Base-by-base conservation (phyloP, 2,329 filamentous ascomycete genomes). In the Paradendryphiella salina region DNA sequence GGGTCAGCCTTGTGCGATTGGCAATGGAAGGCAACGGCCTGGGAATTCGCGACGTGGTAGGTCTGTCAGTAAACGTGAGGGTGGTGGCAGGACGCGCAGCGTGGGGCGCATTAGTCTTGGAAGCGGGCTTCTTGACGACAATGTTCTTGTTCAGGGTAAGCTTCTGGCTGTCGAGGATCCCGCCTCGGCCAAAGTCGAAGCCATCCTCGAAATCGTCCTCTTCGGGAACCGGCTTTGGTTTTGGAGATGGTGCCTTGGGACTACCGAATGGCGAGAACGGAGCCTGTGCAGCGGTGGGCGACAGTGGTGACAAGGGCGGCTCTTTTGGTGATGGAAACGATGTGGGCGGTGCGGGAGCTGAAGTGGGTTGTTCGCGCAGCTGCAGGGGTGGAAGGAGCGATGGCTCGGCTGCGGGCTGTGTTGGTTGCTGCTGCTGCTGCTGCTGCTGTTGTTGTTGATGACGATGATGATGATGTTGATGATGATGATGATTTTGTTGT, bases 111-210 rank as follows among this genome's bases (percentile, higher is more conserved):
- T 85, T 81, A 45, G 85, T 80, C 55, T 70, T 73, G 29, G 60
- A 36, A 37, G 72, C 72, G 17, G 84, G 78, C 58, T 86, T 83
- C 74, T 95, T 96, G 64, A 95, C 82, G 70, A 93, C 92, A 59
- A 99, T 83, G 70, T 99, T 96, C 57, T 89, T 90, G 71, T 97
- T 94, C 14, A 96, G 78, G 0, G 88, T 93, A 35, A 90, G 80
- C 72, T 93, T 96, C 50, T 82, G 85, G 2, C 87, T 84, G 65
- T 90, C 85, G 65, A 97, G 90, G 13, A 90, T 81, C 58, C 93
- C 88, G 5, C 86, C 90, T 61, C 90, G 85, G 29, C 89, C 91
- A 67, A 97, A 83, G 49, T 97, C 94, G 52, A 99, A 82, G 33
- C 88, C 93, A 20, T 88, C 82, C 46, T 96, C 82, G 70, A 96